Percentiles rank a stretch among this genome's conserved stretches.
These are phyloP conservation scores for Psilocybe subaeruginosa DNA, from an alignment of 768 basidiomycete species.

Conservation along the genomic window DNA sequence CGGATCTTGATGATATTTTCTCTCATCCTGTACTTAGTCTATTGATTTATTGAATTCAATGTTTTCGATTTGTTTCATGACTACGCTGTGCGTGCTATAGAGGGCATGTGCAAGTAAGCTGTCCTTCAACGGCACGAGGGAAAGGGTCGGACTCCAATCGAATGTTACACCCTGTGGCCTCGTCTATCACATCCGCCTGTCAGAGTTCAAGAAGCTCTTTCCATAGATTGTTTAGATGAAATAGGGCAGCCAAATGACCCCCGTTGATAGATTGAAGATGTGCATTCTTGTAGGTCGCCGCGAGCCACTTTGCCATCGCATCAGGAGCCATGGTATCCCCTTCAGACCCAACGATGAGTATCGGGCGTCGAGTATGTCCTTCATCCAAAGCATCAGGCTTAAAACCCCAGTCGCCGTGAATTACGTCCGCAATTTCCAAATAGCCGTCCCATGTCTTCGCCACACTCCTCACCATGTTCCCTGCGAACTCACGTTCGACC, in stretches of 20 bases:
- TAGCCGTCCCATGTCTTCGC: slow-evolving; percentile 56
- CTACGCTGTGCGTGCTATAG: background rate
- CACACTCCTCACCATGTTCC: slow-evolving; percentile 49
- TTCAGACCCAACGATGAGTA: slow-evolving; percentile 46
- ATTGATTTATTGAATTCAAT: slow-evolving; percentile 19
- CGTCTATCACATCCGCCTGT: background rate
- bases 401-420: slow-evolving; percentile 59
- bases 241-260: slow-evolving; percentile 51
- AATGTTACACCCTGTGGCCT: background rate
- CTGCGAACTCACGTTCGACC: slow-evolving; percentile 42
- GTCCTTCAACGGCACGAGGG: slow-evolving; percentile 2
- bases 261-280: slow-evolving; percentile 44
- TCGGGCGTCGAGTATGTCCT: slow-evolving; percentile 43
- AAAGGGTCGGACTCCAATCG: slow-evolving; percentile 2
- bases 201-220: slow-evolving; percentile 32
- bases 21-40: slow-evolving; percentile 8
- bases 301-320: slow-evolving; percentile 52
- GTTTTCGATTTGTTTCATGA: background rate
- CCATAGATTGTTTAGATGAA: slow-evolving; percentile 51
- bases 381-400: slow-evolving; percentile 44
- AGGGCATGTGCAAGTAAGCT: slow-evolving; percentile 1
- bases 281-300: slow-evolving; percentile 46
- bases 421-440: slow-evolving; percentile 39
- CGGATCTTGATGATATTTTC: slow-evolving; percentile 22
- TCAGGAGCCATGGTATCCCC: slow-evolving; percentile 45